A percentile compares a stretch with the other conserved stretches of the same genome.
phyloP scores from a whole-genome alignment of 2,329 filamentous ascomycete species.

The Monosporascus sp. region DNA sequence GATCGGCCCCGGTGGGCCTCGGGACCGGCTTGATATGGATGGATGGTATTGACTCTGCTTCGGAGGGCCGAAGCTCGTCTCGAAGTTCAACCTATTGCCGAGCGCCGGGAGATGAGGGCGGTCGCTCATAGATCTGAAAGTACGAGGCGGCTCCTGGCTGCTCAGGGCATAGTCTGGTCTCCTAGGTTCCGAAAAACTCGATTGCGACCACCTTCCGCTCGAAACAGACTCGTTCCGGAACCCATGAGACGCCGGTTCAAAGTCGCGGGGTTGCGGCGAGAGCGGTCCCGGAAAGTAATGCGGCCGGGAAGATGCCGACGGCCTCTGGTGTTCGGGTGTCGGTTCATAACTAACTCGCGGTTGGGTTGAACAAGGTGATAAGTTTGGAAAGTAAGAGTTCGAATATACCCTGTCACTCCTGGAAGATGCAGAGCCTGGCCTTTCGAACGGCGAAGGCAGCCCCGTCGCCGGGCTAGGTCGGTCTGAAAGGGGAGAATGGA shows the following conservation, averaged over 20 bases:
- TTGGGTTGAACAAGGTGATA: slow-evolving; percentile 33
- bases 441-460: slow-evolving; percentile 41
- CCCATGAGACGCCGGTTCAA: slow-evolving; percentile 24
- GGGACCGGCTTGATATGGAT: slow-evolving; percentile 19
- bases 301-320: slow-evolving; percentile 23
- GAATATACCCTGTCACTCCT: slow-evolving; percentile 32
- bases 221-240: slow-evolving; percentile 15
- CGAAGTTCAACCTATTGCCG: slow-evolving; percentile 16
- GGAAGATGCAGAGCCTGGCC: slow-evolving; percentile 33
- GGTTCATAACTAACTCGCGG: slow-evolving; percentile 42
- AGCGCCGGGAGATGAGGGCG: slow-evolving; percentile 20
- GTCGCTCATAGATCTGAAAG: slow-evolving; percentile 20
- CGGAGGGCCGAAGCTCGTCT: slow-evolving; percentile 17
- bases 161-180: slow-evolving; percentile 42
- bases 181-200: slow-evolving; percentile 37
- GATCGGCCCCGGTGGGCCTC: slow-evolving; percentile 23
- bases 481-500: slow-evolving; percentile 42
- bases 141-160: slow-evolving; percentile 34
- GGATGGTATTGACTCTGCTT: slow-evolving; percentile 20
- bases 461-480: slow-evolving; percentile 36
- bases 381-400: slow-evolving; percentile 43
- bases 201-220: slow-evolving; percentile 31
- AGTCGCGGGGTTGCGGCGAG: slow-evolving; percentile 39
- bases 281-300: slow-evolving; percentile 36
- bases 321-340: slow-evolving; percentile 38